A percentile compares a stretch with the other conserved stretches of the same genome.
phyloP scores from a whole-genome alignment of 1,284 basidiomycete genomes.

The Cryptococcus floricola region DNA sequence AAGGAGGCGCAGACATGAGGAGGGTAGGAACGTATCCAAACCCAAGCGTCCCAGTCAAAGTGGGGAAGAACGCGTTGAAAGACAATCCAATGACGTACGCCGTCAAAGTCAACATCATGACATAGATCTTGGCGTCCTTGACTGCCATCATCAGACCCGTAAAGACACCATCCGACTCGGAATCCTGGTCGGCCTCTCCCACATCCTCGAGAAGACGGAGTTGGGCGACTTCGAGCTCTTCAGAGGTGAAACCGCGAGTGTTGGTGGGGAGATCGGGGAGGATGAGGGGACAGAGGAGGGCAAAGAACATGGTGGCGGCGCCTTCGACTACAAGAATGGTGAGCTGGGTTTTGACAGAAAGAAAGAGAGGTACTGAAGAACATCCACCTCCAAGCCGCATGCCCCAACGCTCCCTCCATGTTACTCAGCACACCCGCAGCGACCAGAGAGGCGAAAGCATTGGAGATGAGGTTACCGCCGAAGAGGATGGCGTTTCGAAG shows the following conservation, averaged over 20 bases:
- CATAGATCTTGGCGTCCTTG: slow-evolving; percentile 59
- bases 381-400: slow-evolving; percentile 71
- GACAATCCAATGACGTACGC: slow-evolving; percentile 58
- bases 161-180: slow-evolving; percentile 23
- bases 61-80: slow-evolving; percentile 67
- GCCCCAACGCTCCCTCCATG: slow-evolving; percentile 65
- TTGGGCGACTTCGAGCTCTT: slow-evolving; percentile 63
- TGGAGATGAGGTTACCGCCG: slow-evolving; percentile 63
- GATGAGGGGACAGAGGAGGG: slow-evolving; percentile 60
- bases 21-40: slow-evolving; percentile 60
- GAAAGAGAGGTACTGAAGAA: slow-evolving; percentile 63
- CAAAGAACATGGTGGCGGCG: slow-evolving; percentile 55
- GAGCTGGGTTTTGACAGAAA: not conserved
- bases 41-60: slow-evolving; percentile 63
- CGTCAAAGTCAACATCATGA: slow-evolving; percentile 59
- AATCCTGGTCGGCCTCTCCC: slow-evolving; percentile 58
- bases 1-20: slow-evolving; percentile 67
- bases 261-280: slow-evolving; percentile 70
- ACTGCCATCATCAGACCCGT: slow-evolving; percentile 59
- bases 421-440: slow-evolving; percentile 65
- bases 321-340: slow-evolving; percentile 24
- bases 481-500: slow-evolving; percentile 68
- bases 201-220: slow-evolving; percentile 69
- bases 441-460: slow-evolving; percentile 73
- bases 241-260: slow-evolving; percentile 60